These are phyloP conservation scores for Panaeolus papilionaceus DNA, from an alignment of 768 basidiomycete species.

Conservation along the genomic window DNA sequence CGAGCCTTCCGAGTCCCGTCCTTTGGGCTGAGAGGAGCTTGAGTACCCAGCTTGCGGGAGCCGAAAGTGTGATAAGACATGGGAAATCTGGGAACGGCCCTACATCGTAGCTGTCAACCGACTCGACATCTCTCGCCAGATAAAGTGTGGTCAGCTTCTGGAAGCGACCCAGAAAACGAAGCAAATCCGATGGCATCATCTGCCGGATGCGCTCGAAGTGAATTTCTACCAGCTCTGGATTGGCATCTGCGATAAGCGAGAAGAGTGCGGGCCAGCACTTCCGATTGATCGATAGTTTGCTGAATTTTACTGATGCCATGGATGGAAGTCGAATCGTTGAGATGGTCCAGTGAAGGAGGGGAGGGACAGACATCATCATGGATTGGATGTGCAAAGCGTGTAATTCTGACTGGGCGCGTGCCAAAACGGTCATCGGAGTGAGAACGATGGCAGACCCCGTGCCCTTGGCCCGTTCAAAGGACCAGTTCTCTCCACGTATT, in stretches of 20 bases:
- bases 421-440: slow-evolving; percentile 22
- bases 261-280: slow-evolving; percentile 33
- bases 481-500: slow-evolving; percentile 27
- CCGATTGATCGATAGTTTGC: slow-evolving; percentile 26
- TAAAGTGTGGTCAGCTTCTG: slow-evolving; percentile 24
- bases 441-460: slow-evolving; percentile 25
- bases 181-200: slow-evolving; percentile 26
- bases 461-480: slow-evolving; percentile 24
- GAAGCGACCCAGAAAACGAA: slow-evolving; percentile 26
- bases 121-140: slow-evolving; percentile 27
- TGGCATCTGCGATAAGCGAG: slow-evolving; percentile 24
- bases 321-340: slow-evolving; percentile 25
- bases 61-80: slow-evolving; percentile 24
- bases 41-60: slow-evolving; percentile 30
- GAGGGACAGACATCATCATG: slow-evolving; percentile 31
- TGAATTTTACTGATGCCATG: slow-evolving; percentile 24
- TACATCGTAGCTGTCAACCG: slow-evolving; percentile 24
- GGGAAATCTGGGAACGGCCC: slow-evolving; percentile 31
- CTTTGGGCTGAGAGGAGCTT: slow-evolving; percentile 29
- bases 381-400: slow-evolving; percentile 28
- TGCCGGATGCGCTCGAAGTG: slow-evolving; percentile 26
- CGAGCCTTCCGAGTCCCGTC: slow-evolving; percentile 27
- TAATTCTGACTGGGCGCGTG: slow-evolving; percentile 20
- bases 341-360: slow-evolving; percentile 33
- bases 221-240: slow-evolving; percentile 26